Conservation (phyloP, 148 eudicot species). For the Fagopyrum esculentum region DNA sequence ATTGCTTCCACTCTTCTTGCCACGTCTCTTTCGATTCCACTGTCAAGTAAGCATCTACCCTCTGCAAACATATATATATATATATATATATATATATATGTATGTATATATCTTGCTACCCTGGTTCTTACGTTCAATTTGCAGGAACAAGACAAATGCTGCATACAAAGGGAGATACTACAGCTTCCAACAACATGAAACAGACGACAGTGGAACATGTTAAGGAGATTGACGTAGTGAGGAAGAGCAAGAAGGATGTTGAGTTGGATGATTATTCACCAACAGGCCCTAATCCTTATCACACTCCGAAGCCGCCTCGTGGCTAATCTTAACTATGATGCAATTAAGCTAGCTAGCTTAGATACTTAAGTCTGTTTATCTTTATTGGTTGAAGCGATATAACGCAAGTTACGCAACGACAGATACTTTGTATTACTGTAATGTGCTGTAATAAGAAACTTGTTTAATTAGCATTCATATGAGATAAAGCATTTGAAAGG, state of each 20-base stretch:
- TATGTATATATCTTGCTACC: neutral
- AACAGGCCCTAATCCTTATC: constrained; percentile 38
- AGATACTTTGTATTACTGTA: too few relatives aligned
- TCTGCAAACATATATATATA: neutral
- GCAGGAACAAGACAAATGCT: constrained; percentile 8
- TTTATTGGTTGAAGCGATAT: too few relatives aligned
- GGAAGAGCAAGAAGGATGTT: constrained; percentile 26
- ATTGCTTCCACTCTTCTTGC: neutral
- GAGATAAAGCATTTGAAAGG: too few relatives aligned
- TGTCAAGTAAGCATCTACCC: neutral
- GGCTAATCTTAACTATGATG: too few relatives aligned
- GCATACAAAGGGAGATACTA: neutral
- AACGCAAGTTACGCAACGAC: too few relatives aligned
- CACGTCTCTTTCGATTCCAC: neutral
- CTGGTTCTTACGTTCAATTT: neutral
- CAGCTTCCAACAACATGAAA: neutral
- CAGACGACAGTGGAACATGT: constrained; percentile 17
- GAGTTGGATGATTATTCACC: constrained; percentile 41
- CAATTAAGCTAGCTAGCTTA: too few relatives aligned
- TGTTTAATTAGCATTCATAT: too few relatives aligned
- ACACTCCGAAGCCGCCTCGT: constrained; percentile 41
- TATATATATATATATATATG: too few relatives aligned
- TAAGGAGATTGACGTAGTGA: constrained; percentile 6
- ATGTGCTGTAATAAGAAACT: too few relatives aligned
- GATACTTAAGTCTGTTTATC: too few relatives aligned